A percentile compares a stretch with the other conserved stretches of the same genome.
phyloP scores from a whole-genome alignment of 2,329 filamentous ascomycete genomes.

The Fusarium protoensiforme region DNA sequence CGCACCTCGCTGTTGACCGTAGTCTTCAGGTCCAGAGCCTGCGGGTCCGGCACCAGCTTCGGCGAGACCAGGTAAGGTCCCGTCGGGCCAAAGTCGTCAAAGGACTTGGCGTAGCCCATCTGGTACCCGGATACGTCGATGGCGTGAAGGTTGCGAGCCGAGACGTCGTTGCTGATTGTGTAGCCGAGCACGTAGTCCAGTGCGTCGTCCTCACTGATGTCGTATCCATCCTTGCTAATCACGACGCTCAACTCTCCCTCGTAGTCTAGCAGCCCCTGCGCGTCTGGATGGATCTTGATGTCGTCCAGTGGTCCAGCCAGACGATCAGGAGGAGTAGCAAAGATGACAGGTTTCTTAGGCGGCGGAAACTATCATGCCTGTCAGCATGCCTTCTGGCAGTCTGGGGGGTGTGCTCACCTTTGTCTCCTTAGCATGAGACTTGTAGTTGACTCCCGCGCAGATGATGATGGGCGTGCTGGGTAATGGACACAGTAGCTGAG shows the following conservation, averaged over 20 bases:
- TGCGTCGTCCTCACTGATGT: constrained; percentile 57
- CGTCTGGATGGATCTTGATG: constrained; percentile 9
- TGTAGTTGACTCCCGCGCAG: constrained; percentile 12
- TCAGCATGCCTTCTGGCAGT: background rate
- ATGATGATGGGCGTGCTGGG: constrained; percentile 2
- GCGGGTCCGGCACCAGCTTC: constrained; percentile 3
- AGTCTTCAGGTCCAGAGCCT: constrained; percentile 1
- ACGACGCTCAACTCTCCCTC: constrained; percentile 59
- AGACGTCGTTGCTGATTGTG: constrained; percentile 65
- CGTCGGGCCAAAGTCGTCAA: constrained; percentile 7
- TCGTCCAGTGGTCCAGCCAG: constrained; percentile 2
- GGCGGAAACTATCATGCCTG: constrained; percentile 1
- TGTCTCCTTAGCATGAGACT: constrained; percentile 7
- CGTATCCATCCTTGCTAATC: constrained; percentile 59
- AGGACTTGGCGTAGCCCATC: constrained; percentile 11
- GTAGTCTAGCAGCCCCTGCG: constrained; percentile 49
- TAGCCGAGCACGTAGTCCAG: constrained; percentile 63
- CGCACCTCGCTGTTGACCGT: constrained; percentile 10
- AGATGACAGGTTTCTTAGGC: constrained; percentile 11
- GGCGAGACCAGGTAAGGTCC: constrained; percentile 6
- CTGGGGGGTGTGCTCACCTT: background rate
- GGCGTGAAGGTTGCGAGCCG: constrained; percentile 32
- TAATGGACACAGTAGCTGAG: constrained; percentile 6
- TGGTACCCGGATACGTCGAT: constrained; percentile 6
- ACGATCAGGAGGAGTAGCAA: constrained; percentile 1